A percentile compares a stretch with the other conserved stretches of the same genome.
Conservation (phyloP, 2,329 filamentous ascomycete species). For the Penicillium expansum region DNA sequence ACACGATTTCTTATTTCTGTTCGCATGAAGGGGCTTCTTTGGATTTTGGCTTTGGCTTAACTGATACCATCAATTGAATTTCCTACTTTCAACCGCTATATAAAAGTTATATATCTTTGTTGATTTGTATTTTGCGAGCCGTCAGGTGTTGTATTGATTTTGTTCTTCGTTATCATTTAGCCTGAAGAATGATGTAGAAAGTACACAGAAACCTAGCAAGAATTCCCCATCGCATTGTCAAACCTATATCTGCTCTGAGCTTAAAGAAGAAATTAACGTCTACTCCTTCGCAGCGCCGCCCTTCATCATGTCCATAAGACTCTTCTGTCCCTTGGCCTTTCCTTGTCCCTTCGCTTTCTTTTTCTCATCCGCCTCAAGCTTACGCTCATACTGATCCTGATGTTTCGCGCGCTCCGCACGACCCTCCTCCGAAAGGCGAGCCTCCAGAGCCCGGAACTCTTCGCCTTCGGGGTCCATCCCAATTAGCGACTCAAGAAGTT, state of each 20-base stretch:
- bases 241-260: not conserved
- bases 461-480: slow-evolving; percentile 75
- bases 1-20: slow-evolving; percentile 8
- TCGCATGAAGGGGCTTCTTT: slow-evolving; percentile 18
- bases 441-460: slow-evolving; percentile 67
- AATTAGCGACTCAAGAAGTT: slow-evolving; percentile 82
- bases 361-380: slow-evolving; percentile 58
- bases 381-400: slow-evolving; percentile 75
- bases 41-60: slow-evolving; percentile 18
- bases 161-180: not conserved
- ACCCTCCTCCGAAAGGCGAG: slow-evolving; percentile 65
- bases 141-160: not conserved
- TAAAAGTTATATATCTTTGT: not conserved
- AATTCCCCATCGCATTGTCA: not conserved
- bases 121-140: not conserved
- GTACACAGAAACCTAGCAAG: not conserved
- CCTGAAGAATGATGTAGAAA: not conserved
- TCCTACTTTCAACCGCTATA: slow-evolving; percentile 2
- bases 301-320: slow-evolving; percentile 36
- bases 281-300: slow-evolving; percentile 14
- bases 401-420: slow-evolving; percentile 69
- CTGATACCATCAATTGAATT: slow-evolving; percentile 25
- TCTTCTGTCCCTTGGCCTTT: slow-evolving; percentile 40
- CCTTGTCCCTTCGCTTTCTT: slow-evolving; percentile 44
- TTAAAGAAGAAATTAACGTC: not conserved